Base-by-base conservation (phyloP, 805 yeast species). In the Komagataella ulmi region DNA sequence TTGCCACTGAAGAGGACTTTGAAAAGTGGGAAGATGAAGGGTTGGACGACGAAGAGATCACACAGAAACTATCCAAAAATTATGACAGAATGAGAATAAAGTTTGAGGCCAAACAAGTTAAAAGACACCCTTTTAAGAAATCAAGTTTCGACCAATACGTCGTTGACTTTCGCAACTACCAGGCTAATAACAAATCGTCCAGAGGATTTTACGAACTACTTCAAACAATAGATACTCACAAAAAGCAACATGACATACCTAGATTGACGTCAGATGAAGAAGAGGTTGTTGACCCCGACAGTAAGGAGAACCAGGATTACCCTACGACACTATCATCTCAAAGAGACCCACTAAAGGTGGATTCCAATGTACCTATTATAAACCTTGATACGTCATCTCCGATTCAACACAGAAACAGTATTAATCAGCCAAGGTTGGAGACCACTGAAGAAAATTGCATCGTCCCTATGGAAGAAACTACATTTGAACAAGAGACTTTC, bases 101-200 rank as follows among this genome's bases (percentile, higher is more conserved):
- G 36, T 66, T 61, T 48, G 63, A 59, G 45, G 40, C 40, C 14
- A 61, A 61, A 6, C 56, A 56, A 10, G 52, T 55, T n/a, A 58
- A 57, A 8, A 49, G 58, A 17, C 71, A 66, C 51, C 56, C 61
- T 47, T 67, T 61, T 53, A 65, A 55, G 48, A 65, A 65, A 49
- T 60, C 50, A 44, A 58, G 54, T 40, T 68, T 68, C 48, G 54
- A 52, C 21, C 50, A 54, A 6, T 64, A 61, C 46, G 54, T 65
- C 17, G 64, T 59, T n/a, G 66, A 61, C 46, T 65, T 63, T 54
- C 61, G 61, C 49, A 56, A 52, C 17, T 62, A 59, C 50, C 61
- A 57, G 53, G 24, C 49, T 7, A 49, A 24, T 6, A 48, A 54
- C 3, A 53, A 61, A 5, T 58, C 57, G 3, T 66, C 66, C 3